phyloP scores from a whole-genome alignment of 352 stramenopile species.

The Pseudoperonospora humuli region DNA sequence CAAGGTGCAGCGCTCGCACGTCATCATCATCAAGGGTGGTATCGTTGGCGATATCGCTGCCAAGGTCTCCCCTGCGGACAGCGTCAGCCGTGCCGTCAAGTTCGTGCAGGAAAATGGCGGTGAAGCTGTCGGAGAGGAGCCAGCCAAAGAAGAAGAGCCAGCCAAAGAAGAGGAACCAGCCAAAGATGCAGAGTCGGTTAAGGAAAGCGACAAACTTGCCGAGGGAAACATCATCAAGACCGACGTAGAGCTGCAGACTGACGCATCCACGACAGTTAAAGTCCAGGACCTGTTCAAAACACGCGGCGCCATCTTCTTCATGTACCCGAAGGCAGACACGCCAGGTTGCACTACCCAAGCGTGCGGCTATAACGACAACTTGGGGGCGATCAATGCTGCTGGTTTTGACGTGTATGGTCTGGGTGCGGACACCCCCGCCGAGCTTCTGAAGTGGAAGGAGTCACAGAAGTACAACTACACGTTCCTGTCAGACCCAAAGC shows the following conservation, averaged over 20 bases:
- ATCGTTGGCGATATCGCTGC: slow-evolving; percentile 71
- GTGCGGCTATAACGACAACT: slow-evolving; percentile 79
- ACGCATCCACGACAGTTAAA: slow-evolving; percentile 45
- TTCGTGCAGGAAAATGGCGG: slow-evolving; percentile 52
- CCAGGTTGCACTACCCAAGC: slow-evolving; percentile 78
- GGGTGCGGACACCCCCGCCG: slow-evolving; percentile 54
- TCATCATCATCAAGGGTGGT: slow-evolving; percentile 72
- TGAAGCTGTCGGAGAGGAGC: slow-evolving; percentile 9
- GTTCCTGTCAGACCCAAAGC: slow-evolving; percentile 73
- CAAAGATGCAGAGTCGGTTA: slow-evolving; percentile 17
- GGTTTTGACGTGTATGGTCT: slow-evolving; percentile 80
- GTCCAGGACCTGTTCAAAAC: slow-evolving; percentile 71
- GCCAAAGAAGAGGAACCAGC: slow-evolving; percentile 8
- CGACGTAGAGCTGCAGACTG: slow-evolving; percentile 58
- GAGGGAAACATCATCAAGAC: slow-evolving; percentile 47
- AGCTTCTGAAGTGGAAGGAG: slow-evolving; percentile 71
- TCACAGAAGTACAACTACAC: slow-evolving; percentile 76
- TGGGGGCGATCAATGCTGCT: slow-evolving; percentile 59
- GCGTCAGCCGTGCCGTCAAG: slow-evolving; percentile 59
- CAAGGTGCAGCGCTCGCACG: slow-evolving; percentile 81
- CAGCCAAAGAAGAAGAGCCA: slow-evolving; percentile 11
- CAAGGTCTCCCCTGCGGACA: slow-evolving; percentile 70
- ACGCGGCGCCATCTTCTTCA: slow-evolving; percentile 80
- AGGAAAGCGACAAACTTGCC: slow-evolving; percentile 25
- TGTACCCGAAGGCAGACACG: slow-evolving; percentile 84